Evolutionary conservation across 1,284 basidiomycete genomes (phyloP).

Genomic region (Fomitopsis betulina): DNA sequence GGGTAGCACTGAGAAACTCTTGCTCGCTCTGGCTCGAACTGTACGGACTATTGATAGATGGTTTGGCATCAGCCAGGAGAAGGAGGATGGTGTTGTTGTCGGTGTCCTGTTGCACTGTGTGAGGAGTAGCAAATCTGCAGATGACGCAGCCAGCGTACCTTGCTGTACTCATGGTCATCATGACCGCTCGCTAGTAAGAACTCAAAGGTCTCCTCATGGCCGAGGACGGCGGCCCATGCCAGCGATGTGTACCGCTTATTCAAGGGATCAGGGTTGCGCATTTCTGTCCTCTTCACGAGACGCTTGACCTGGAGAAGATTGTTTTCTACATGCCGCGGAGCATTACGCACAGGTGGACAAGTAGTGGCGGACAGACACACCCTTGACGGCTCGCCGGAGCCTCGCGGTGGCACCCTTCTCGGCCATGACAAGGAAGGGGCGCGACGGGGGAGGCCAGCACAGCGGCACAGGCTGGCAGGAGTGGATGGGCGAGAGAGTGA

Average conservation of each 20-base stretch:
- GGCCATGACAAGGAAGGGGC: constrained; percentile 45
- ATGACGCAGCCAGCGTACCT: constrained; percentile 48
- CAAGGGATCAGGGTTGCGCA: constrained; percentile 82
- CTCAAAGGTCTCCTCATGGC: constrained; percentile 86
- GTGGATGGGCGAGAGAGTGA: constrained; percentile 14
- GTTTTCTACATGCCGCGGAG: constrained; percentile 57
- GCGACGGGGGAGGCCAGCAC: constrained; percentile 6
- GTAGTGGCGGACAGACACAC: constrained; percentile 29
- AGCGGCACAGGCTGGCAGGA: constrained; percentile 13
- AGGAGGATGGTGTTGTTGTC: constrained; percentile 90
- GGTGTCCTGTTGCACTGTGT: constrained; percentile 56
- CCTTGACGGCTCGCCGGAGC: constrained; percentile 77
- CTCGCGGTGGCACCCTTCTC: constrained; percentile 75
- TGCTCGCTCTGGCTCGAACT: constrained; percentile 41
- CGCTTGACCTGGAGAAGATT: constrained; percentile 87
- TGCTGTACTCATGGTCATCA: constrained; percentile 86
- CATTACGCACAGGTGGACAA: constrained; percentile 15
- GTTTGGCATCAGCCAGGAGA: constrained; percentile 75
- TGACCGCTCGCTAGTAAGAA: constrained; percentile 81
- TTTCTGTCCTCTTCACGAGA: constrained; percentile 75
- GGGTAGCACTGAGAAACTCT: constrained; percentile 62
- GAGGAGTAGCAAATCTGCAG: background rate
- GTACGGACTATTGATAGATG: constrained; percentile 45
- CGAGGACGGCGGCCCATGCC: constrained; percentile 83
- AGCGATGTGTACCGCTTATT: constrained; percentile 77